phyloP scores from a whole-genome alignment of 2,329 filamentous ascomycete genomes.

The Myriosclerotinia duriaeana region DNA sequence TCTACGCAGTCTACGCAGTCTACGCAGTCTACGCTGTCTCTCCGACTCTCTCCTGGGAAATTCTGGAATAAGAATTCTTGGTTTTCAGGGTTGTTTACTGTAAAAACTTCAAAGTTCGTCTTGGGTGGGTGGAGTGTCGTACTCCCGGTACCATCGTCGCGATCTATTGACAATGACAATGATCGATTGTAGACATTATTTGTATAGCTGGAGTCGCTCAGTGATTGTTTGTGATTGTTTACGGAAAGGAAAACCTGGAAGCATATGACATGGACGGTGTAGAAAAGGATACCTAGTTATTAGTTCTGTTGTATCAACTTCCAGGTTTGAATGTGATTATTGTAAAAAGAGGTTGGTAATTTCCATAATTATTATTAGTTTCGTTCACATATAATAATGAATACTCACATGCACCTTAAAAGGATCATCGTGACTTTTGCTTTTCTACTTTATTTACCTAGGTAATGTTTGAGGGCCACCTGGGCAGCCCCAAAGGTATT shows the following conservation, averaged over 20 bases:
- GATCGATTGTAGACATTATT: constrained; percentile 1
- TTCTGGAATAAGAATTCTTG: background rate
- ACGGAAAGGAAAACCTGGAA: background rate
- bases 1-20: no score
- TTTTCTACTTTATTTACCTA: no score
- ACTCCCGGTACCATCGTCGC: constrained; percentile 1
- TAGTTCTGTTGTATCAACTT: no score
- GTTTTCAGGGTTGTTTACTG: constrained; percentile 6
- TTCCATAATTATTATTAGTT: background rate
- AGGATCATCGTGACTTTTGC: no score
- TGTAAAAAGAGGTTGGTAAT: constrained; percentile 13
- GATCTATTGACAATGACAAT: no score
- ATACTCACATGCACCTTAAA: no score
- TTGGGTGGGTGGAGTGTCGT: constrained; percentile 17
- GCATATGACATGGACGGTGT: background rate
- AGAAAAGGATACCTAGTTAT: background rate
- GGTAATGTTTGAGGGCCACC: no score
- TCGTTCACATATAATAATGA: background rate
- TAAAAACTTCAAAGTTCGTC: background rate
- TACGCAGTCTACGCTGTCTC: no score
- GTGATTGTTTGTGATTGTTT: background rate
- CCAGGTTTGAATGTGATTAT: background rate
- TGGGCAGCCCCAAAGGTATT: background rate
- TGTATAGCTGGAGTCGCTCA: background rate
- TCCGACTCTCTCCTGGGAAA: no score